Evolutionary conservation across 805 yeast genomes (phyloP), one percentile per base, ranked within the genome.

Genomic region (Kazachstania taianensis): DNA sequence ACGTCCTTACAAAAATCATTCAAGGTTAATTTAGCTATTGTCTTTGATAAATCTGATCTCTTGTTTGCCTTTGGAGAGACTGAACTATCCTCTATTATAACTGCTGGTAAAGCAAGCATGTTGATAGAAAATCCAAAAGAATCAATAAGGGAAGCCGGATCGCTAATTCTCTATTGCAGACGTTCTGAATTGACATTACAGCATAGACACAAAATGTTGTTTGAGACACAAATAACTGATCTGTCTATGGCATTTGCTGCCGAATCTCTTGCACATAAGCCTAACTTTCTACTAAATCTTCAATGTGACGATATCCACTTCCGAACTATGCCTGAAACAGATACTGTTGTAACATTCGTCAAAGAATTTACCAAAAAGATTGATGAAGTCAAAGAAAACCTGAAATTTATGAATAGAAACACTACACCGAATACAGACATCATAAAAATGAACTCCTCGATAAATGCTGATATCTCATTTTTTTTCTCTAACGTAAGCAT

Each of bases 31-130:
- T 19, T 39, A 5, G 39, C 46, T 0, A 17, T 53, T 1, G 25
- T 50, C 10, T 45, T 52, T 28, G 49, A 49, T 13, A 39, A 39
- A 13, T 38, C 49, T 33, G 57, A 50, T 15, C 19, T 52, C 13
- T 43, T 40, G 25, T 33, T 47, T 13, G 41, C 37, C 7, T 31
- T 48, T 13, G 46, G 44, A 10, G 25, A 45, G 5, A 46, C 49
- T 2, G 38, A 41, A 8, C 24, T 53, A 1, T 36, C 42, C 8
- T 40, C 35, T 13, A 36, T 38, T 7, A 37, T 52, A 4, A 20
- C 32, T 5, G 39, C 36, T 5, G 52, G 50, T 10, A 50, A 45
- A 20, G 20, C 43, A 6, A 48, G 54, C 29, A 14, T 44, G 26
- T 28, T 48, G 14, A 37, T 41, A 29, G 56, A 50, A 27, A 45